Evolutionary conservation across 2,329 filamentous ascomycete genomes (phyloP).

Genomic region (Mycosphaerelloides madeirae): DNA sequence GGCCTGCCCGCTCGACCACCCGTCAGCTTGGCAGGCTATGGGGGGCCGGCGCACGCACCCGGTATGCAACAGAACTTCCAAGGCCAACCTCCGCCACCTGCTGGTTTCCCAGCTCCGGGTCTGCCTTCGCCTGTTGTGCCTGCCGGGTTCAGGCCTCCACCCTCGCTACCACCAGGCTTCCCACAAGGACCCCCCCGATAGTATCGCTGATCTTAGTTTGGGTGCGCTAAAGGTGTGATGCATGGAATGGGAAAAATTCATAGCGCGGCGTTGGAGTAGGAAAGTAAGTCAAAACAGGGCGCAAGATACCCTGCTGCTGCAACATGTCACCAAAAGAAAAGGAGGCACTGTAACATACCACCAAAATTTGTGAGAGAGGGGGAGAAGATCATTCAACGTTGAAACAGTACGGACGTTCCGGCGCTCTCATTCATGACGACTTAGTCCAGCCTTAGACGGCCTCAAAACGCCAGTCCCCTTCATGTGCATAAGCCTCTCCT

Average conservation of each 20-base stretch:
- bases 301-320: too few species aligned
- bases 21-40: slow-evolving; percentile 62
- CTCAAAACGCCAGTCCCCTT: slow-evolving; percentile 1
- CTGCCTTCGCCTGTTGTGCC: slow-evolving; percentile 36
- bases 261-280: slow-evolving; percentile 7
- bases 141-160: not conserved
- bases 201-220: not conserved
- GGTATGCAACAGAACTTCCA: slow-evolving; percentile 28
- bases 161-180: not conserved
- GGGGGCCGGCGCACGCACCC: slow-evolving; percentile 56
- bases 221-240: not conserved
- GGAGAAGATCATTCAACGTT: not conserved
- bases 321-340: too few species aligned
- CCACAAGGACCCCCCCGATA: slow-evolving; percentile 5
- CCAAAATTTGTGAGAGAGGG: too few species aligned
- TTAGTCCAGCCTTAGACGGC: not conserved
- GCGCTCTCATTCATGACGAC: not conserved
- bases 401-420: not conserved
- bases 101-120: slow-evolving; percentile 32
- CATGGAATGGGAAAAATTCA: not conserved
- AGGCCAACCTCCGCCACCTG: slow-evolving; percentile 30
- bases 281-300: too few species aligned
- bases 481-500: slow-evolving; percentile 1
- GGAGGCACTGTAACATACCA: too few species aligned
- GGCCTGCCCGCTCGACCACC: slow-evolving; percentile 66